phyloP scores from a whole-genome alignment of 495 filamentous ascomycete species.

The Talaromyces wortmannii region DNA sequence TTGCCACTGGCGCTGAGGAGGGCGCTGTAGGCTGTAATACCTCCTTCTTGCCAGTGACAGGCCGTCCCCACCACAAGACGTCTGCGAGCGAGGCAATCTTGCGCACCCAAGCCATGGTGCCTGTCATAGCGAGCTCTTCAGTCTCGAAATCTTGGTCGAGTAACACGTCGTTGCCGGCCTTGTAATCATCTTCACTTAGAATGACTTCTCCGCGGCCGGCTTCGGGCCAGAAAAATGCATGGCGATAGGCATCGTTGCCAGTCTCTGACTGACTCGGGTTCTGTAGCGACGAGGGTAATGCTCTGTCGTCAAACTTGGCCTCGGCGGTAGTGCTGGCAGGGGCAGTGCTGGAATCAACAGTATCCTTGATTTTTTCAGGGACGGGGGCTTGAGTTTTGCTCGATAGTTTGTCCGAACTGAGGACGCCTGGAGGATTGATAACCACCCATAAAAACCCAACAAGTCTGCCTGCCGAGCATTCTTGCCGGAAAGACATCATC shows the following conservation, averaged over 20 bases:
- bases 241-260: slow-evolving; percentile 12
- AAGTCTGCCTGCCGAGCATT: slow-evolving; percentile 83
- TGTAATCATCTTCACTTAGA: slow-evolving; percentile 66
- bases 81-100: slow-evolving; percentile 48
- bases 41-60: slow-evolving; percentile 39
- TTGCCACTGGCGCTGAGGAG: slow-evolving; percentile 3
- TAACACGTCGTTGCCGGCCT: slow-evolving; percentile 67
- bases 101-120: slow-evolving; percentile 68
- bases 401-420: slow-evolving; percentile 21
- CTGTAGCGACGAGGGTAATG: slow-evolving; percentile 43
- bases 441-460: slow-evolving; percentile 95
- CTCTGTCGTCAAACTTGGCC: slow-evolving; percentile 6
- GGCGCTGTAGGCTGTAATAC: not conserved
- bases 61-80: slow-evolving; percentile 47
- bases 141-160: slow-evolving; percentile 81
- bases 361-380: slow-evolving; percentile 3
- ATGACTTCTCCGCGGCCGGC: slow-evolving; percentile 63
- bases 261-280: slow-evolving; percentile 33
- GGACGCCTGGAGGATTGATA: slow-evolving; percentile 48
- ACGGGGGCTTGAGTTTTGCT: not conserved
- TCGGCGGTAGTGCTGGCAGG: not conserved
- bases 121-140: slow-evolving; percentile 55
- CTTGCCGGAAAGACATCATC: slow-evolving; percentile 93
- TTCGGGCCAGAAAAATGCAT: slow-evolving; percentile 63
- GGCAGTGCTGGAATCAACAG: not conserved